Evolutionary conservation across 345 rosid species (phyloP), one percentile per base, ranked within the genome.

Genomic region (Nephelium lappaceum): DNA sequence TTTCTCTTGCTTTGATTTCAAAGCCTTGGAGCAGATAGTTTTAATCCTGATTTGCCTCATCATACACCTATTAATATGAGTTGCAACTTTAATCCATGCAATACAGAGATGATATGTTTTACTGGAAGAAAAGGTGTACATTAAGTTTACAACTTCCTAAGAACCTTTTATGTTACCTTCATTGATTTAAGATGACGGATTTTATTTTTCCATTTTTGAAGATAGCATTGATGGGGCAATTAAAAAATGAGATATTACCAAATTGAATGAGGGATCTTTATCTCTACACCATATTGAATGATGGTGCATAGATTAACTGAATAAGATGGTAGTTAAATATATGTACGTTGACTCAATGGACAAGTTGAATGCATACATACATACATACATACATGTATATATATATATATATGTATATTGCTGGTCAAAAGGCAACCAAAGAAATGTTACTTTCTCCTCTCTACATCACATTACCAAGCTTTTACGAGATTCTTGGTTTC

Each of bases 401-500:
- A 31, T 5, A n/a, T n/a, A n/a, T n/a, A n/a, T n/a, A n/a, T n/a
- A n/a, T n/a, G n/a, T 21, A 5, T n/a, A 31, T 5, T 31, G 38
- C 16, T 21, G 53, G 24, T 24, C 49, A 39, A 74, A 65, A 31
- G 36, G 36, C 3, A 2, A 31, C 36, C 36, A 31, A 31, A 31
- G 36, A 31, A 31, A 31, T 11, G 41, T 39, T n/a, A 3, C 16
- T 79, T 66, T 53, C 80, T 70, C 69, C 81, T 47, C 60, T n/a
- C 69, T 8, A 38, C 14, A 21, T n/a, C 58, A 36, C 81, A 66
- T 73, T 65, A 31, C 24, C 47, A 1, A 49, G 66, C 82, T 75
- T 75, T 67, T 45, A 64, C 65, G 36, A 70, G 78, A 78, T 81
- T 75, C 78, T 47, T 69, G 66, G 38, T 23, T 39, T 71, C 72